Evolutionary conservation across 2,329 filamentous ascomycete genomes (phyloP), one percentile per base, ranked within the genome.

Genomic region (Ustulina deusta): DNA sequence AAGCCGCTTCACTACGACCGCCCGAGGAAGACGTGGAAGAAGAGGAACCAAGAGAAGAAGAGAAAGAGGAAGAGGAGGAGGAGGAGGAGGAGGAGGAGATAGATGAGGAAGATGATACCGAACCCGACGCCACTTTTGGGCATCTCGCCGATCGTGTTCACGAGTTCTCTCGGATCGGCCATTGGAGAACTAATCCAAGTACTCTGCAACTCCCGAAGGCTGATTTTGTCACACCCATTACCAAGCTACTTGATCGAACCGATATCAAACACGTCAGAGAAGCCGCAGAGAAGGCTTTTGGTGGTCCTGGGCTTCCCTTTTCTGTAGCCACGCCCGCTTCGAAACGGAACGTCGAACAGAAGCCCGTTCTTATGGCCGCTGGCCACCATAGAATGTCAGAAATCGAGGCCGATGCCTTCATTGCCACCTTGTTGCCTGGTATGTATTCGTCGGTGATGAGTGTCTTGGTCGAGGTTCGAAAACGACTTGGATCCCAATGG

Each of bases 141-240:
- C 1, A 49, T 6, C 64, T 77, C 4, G 77, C 82, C 27, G 80
- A 82, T 7, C 88, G 93, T 20, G 84, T 90, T 22, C 96, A 98
- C 79, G 89, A 90, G 2, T 84, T 93, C 65, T 97, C 94, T 0
- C 78, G 85, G 1, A 84, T 89, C 48, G 94, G 92, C n/a, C 89
- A 90, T 69, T 97, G 91, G 77, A 86, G 88, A 56, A 93, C 92
- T 0, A 85, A 83, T 25, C 92, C 94, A 1, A 86, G 86, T 46
- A 97, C 94, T 9, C 79, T 97, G 15, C 84, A 87, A n/a, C 81
- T 97, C 3, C 94, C 95, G 0, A 86, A 88, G 70, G 82, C 85
- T n/a, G 83, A 87, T 2, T 85, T 97, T 46, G 85, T 92, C 9
- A 82, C 86, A 3, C 94, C 94, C 0, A 89, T 97, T 20, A 84